A percentile compares a stretch with the other conserved stretches of the same genome.
phyloP scores from a whole-genome alignment of 331 rosid genomes.

The Malus hybrid region DNA sequence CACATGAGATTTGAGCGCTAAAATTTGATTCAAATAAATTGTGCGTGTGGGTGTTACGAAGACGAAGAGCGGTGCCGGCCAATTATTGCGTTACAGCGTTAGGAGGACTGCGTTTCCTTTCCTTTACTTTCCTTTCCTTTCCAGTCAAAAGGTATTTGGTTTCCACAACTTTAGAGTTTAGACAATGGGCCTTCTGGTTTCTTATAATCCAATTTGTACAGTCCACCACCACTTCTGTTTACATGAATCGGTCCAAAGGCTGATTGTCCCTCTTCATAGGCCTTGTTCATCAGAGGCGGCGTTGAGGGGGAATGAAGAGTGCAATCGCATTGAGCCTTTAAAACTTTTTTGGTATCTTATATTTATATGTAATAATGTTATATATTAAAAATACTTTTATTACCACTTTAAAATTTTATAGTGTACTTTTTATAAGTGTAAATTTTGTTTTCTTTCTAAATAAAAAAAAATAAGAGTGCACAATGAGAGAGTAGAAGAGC shows the following conservation, averaged over 20 bases:
- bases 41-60: neutral
- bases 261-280: neutral
- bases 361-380: too few species aligned
- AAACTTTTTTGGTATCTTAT: too few species aligned
- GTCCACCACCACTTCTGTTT: neutral
- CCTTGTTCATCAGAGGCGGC: neutral
- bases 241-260: neutral
- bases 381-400: too few species aligned
- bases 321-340: too few species aligned
- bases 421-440: too few species aligned
- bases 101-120: neutral
- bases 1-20: slow-evolving; percentile 39
- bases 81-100: neutral
- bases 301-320: too few species aligned
- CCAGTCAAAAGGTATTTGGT: neutral
- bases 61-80: neutral
- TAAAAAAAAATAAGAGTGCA: too few species aligned
- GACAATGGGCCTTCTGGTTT: neutral
- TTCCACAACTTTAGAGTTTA: neutral
- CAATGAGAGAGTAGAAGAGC: too few species aligned
- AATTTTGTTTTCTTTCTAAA: too few species aligned
- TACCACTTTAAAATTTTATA: too few species aligned
- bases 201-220: neutral
- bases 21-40: slow-evolving; percentile 25
- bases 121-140: neutral